Percentiles rank a stretch among this genome's conserved stretches.
phyloP scores from a whole-genome alignment of 768 basidiomycete species.

The Amanita jacksonii region DNA sequence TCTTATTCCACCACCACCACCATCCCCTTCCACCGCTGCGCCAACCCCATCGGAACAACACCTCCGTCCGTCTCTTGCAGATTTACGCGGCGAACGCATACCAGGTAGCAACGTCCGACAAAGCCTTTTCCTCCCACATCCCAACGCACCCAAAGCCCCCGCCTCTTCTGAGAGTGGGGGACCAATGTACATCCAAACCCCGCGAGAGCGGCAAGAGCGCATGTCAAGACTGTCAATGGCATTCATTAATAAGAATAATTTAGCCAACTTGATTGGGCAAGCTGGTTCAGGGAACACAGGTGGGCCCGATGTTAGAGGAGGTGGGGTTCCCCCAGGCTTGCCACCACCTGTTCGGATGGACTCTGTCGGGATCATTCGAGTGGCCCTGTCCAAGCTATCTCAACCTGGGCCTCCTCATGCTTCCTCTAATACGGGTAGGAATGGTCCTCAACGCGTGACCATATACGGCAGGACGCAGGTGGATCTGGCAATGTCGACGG shows the following conservation, averaged over 20 bases:
- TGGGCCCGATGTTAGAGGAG: no score
- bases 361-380: constrained; percentile 18
- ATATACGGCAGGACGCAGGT: constrained; percentile 49
- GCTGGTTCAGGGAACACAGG: no score
- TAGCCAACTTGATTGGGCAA: no score
- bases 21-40: constrained; percentile 9
- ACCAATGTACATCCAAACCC: constrained; percentile 47
- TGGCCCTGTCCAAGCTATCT: constrained; percentile 16
- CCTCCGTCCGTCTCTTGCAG: constrained; percentile 22
- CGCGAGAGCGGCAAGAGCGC: constrained; percentile 7
- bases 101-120: constrained; percentile 25
- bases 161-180: constrained; percentile 27
- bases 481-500: constrained; percentile 39
- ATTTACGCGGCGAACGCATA: constrained; percentile 20
- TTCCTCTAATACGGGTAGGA: constrained; percentile 17
- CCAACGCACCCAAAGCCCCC: constrained; percentile 35
- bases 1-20: constrained; percentile 7
- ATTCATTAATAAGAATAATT: no score
- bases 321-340: no score
- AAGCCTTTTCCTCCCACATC: constrained; percentile 36
- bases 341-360: background rate
- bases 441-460: no score
- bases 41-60: constrained; percentile 11
- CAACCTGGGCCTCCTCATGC: constrained; percentile 13
- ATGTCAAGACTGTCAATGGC: background rate